Evolutionary conservation across 1,139 yeast species (phyloP), one percentile per base, ranked within the genome.

Genomic region (Lizanozyma gosingica): DNA sequence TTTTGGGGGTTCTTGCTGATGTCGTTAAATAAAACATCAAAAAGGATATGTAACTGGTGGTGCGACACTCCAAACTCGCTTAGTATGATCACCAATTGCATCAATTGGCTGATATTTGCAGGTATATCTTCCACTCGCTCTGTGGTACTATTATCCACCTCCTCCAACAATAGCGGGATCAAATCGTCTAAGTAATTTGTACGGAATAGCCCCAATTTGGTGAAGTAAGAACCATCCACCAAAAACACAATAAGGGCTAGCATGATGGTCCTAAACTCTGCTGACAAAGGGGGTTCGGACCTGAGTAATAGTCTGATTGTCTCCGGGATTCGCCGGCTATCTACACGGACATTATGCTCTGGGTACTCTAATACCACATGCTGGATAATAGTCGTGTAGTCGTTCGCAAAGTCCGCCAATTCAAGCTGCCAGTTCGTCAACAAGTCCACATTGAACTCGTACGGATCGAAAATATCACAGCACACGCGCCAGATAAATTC

Each of bases 361-460:
- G 3, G 52, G 11, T 6, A 6, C 11, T 11, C 49, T 16, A 59
- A 39, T 3, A 61, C 41, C 14, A 59, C 61, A 35, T 59, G 55
- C 37, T 57, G 56, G 2, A 63, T 48, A 3, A 54, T 46, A 3
- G 55, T 45, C 4, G 53, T 43, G 8, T 47, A 45, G 41, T 58
- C 59, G 22, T 49, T 44, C 4, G 54, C 38, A 34, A 45, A 46
- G 37, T 62, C 69, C 4, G 50, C 42, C 33, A 67, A 45, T 37
- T 67, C 73, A 3, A 63, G 51, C 43, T 65, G 67, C 74, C 74
- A 69, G 43, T 62, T 60, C 9, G 29, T 22, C 29, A 22, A 22
- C 29, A 22, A 22, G 6, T 22, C 29, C 29, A 22, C 29, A 11
- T 22, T 11, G 11, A 22, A 22, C 29, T 22, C 29, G 29, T 22